A percentile compares a stretch with the other conserved stretches of the same genome.
Conservation (phyloP, 345 rosid genomes). For the Carallia pectinifolia region DNA sequence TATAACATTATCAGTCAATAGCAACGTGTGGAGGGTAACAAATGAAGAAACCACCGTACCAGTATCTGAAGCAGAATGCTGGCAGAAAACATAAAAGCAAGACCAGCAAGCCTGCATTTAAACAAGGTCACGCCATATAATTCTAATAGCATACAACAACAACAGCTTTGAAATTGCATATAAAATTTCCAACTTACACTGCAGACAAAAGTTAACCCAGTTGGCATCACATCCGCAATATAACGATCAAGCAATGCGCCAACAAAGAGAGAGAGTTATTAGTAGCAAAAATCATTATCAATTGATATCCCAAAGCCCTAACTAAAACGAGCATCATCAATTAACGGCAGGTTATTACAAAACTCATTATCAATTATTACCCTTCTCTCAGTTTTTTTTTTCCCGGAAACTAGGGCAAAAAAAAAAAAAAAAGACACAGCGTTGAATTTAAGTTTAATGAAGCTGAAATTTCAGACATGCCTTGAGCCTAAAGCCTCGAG, state of each 20-base stretch:
- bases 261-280: constrained; percentile 1
- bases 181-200: constrained; percentile 60
- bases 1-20: too few relatives aligned
- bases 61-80: constrained; percentile 85
- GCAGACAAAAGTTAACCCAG: constrained; percentile 16
- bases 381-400: neutral
- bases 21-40: neutral
- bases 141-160: neutral
- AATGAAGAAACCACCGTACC: constrained; percentile 35
- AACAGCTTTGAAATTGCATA: neutral
- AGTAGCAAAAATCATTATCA: constrained; percentile 14
- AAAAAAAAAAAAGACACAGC: too few relatives aligned
- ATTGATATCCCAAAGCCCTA: too few relatives aligned
- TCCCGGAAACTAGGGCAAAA: too few relatives aligned
- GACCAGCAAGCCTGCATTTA: constrained; percentile 78
- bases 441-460: neutral
- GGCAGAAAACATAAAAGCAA: constrained; percentile 94
- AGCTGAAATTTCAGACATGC: neutral
- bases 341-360: too few relatives aligned
- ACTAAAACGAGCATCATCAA: too few relatives aligned
- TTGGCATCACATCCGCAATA: constrained; percentile 1
- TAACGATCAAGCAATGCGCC: constrained; percentile 15
- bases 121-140: neutral
- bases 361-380: too few relatives aligned
- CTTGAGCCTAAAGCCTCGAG: neutral